These are phyloP conservation scores for Takashimella tepidaria DNA, from an alignment of 1,284 basidiomycete species.

Conservation along the genomic window DNA sequence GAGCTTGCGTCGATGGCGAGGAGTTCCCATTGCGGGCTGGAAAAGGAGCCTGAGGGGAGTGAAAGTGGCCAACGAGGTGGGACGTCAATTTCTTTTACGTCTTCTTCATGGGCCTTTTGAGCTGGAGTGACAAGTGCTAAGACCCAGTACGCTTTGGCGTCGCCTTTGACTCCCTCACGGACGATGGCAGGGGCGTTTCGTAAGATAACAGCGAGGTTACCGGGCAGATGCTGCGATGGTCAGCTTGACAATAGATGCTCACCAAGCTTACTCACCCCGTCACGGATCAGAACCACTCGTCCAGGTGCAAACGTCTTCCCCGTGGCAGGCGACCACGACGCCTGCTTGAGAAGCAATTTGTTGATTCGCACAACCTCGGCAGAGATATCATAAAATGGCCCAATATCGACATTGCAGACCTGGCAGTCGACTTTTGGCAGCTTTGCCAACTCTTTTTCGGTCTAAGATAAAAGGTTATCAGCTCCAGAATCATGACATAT, in stretches of 20 bases:
- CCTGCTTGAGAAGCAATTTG: slow-evolving; percentile 61
- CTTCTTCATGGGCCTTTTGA: slow-evolving; percentile 57
- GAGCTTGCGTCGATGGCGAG: slow-evolving; percentile 64
- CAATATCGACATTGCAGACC: slow-evolving; percentile 65
- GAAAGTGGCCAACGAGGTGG: slow-evolving; percentile 70
- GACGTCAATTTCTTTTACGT: slow-evolving; percentile 57
- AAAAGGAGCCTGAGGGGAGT: slow-evolving; percentile 52
- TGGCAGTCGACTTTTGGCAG: slow-evolving; percentile 67
- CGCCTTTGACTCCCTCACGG: slow-evolving; percentile 49
- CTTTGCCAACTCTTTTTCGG: slow-evolving; percentile 64
- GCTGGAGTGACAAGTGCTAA: slow-evolving; percentile 68
- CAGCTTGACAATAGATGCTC: background rate
- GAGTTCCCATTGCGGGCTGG: slow-evolving; percentile 65
- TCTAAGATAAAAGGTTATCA: slow-evolving; percentile 49
- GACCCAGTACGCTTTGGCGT: slow-evolving; percentile 56
- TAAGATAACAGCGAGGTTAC: slow-evolving; percentile 69
- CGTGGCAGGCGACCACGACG: slow-evolving; percentile 60
- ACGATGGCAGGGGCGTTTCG: slow-evolving; percentile 58
- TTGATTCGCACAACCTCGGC: slow-evolving; percentile 64
- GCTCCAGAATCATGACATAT: too few species aligned
- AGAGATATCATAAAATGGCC: slow-evolving; percentile 71
- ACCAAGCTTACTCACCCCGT: slow-evolving; percentile 65
- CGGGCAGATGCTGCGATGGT: slow-evolving; percentile 65
- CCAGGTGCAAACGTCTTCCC: slow-evolving; percentile 66
- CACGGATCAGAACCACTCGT: slow-evolving; percentile 75